Conservation (phyloP, 495 filamentous ascomycete species). For the Aspergillus steynii region DNA sequence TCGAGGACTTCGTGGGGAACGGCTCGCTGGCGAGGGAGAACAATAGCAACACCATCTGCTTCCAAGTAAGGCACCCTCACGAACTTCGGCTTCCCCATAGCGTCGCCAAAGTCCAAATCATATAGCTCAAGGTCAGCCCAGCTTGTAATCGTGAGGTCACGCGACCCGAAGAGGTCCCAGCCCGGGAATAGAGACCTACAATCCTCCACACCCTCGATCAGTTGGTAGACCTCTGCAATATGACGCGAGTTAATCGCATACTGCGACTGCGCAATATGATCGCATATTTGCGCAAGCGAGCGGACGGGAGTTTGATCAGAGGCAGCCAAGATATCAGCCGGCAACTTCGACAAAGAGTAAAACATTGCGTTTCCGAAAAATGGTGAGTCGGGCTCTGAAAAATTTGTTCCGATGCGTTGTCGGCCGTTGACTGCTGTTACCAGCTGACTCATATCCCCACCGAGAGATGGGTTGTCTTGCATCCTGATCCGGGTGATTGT, state of each 20-base stretch:
- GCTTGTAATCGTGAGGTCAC: constrained; percentile 15
- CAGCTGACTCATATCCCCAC: constrained; percentile 1
- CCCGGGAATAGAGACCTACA: constrained; percentile 5
- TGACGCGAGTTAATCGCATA: constrained; percentile 7
- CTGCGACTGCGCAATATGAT: constrained; percentile 1
- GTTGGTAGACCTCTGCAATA: constrained; percentile 9
- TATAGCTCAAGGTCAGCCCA: constrained; percentile 16
- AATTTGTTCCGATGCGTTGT: not conserved
- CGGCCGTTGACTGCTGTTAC: constrained; percentile 14
- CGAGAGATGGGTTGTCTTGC: not conserved
- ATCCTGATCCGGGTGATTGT: constrained; percentile 17
- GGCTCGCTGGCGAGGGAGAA: constrained; percentile 13
- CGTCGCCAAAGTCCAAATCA: constrained; percentile 12
- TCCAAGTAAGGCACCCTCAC: constrained; percentile 15
- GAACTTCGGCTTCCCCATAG: constrained; percentile 5
- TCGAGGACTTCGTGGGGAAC: constrained; percentile 2
- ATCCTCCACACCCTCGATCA: not conserved
- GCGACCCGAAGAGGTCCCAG: constrained; percentile 14
- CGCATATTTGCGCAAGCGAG: constrained; percentile 6
- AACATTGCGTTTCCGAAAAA: constrained; percentile 13
- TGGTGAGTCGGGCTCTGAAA: not conserved
- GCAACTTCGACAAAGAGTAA: constrained; percentile 8
- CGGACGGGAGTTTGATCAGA: constrained; percentile 1
- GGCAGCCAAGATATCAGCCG: not conserved
- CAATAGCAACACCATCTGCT: constrained; percentile 16